A percentile compares a stretch with the other conserved stretches of the same genome.
phyloP scores from a whole-genome alignment of 2,329 filamentous ascomycete species.

The Neoascochyta sp. region DNA sequence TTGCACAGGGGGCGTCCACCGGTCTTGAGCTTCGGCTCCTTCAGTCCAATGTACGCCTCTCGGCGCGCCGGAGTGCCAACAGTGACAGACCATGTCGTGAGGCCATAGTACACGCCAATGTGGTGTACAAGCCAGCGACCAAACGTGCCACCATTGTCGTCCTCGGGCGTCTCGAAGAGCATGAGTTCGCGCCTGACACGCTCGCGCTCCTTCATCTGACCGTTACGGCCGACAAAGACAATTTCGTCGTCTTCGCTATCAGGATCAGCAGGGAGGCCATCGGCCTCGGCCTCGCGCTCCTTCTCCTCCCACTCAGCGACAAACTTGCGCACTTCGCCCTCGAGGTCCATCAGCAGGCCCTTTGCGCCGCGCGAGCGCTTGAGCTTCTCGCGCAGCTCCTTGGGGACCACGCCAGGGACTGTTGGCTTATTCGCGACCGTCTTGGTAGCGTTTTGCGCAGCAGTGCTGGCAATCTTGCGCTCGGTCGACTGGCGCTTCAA shows the following conservation, averaged over 20 bases:
- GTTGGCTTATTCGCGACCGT: constrained; percentile 42
- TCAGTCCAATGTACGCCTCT: constrained; percentile 79
- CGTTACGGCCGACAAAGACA: constrained; percentile 75
- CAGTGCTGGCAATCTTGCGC: constrained; percentile 31
- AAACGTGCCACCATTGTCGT: constrained; percentile 74
- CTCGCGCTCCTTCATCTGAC: constrained; percentile 59
- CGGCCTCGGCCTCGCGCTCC: constrained; percentile 47
- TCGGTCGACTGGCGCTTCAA: constrained; percentile 46
- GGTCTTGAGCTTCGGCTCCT: constrained; percentile 42
- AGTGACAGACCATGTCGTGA: constrained; percentile 77
- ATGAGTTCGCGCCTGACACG: constrained; percentile 61
- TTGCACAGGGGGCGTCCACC: constrained; percentile 14
- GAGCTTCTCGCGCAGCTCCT: constrained; percentile 73
- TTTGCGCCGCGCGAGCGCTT: constrained; percentile 78
- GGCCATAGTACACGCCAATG: constrained; percentile 87
- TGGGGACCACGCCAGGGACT: constrained; percentile 59
- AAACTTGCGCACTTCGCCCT: constrained; percentile 77
- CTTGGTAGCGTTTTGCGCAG: constrained; percentile 34
- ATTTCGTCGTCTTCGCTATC: constrained; percentile 76
- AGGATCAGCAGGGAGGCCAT: constrained; percentile 46
- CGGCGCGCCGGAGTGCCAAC: constrained; percentile 66
- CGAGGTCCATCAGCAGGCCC: constrained; percentile 75
- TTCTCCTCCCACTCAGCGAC: constrained; percentile 60
- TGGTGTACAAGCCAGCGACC: constrained; percentile 91
- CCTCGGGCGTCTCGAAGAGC: constrained; percentile 75